Conservation (phyloP, 768 basidiomycete genomes). For the Kondoa subrosea region DNA sequence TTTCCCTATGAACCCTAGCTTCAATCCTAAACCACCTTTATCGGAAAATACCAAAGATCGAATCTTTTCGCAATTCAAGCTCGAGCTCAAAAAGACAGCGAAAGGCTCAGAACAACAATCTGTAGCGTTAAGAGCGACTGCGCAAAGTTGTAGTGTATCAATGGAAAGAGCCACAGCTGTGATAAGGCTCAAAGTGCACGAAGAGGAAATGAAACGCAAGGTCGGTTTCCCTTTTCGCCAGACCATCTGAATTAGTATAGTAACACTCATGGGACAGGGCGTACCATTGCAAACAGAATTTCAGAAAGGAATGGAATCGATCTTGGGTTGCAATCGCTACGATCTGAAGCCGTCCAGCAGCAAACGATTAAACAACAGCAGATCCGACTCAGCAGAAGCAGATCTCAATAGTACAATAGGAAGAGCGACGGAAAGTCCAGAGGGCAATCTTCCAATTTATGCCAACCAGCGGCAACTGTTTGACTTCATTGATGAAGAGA, state of each 20-base stretch:
- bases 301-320: constrained; percentile 57
- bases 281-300: constrained; percentile 64
- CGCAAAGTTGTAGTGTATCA: constrained; percentile 49
- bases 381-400: neutral
- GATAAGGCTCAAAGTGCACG: constrained; percentile 61
- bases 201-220: constrained; percentile 44
- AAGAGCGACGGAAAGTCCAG: neutral
- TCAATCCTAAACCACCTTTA: constrained; percentile 60
- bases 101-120: constrained; percentile 2
- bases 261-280: constrained; percentile 34
- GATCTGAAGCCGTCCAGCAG: constrained; percentile 2
- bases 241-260: neutral
- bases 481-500: constrained; percentile 15
- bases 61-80: constrained; percentile 44
- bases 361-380: neutral
- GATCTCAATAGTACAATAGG: neutral
- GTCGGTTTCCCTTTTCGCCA: constrained; percentile 4
- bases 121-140: constrained; percentile 40
- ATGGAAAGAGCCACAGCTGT: constrained; percentile 70
- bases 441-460: neutral
- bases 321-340: constrained; percentile 43
- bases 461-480: constrained; percentile 3
- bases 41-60: constrained; percentile 44
- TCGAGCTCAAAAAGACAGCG: neutral
- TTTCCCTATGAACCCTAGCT: constrained; percentile 69